Conservation (phyloP, 2,329 filamentous ascomycete genomes). For the Ascochyta lentis region DNA sequence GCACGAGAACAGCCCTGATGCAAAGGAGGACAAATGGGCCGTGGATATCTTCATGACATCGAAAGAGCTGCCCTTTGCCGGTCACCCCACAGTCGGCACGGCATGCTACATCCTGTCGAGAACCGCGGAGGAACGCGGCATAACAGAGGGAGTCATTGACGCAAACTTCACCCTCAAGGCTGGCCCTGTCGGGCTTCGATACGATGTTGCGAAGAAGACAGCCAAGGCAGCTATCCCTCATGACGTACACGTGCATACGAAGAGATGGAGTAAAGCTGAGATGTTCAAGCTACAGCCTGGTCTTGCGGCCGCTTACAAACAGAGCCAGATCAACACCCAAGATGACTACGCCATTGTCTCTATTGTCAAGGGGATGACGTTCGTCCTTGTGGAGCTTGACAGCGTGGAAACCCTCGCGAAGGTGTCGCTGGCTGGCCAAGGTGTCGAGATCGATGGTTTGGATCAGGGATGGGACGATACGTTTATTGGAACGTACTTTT, state of each 20-base stretch:
- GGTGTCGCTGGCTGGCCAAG: conserved; percentile 45
- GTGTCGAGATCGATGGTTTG: conserved; percentile 44
- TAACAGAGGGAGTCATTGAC: conserved; percentile 33
- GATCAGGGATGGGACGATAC: conserved; percentile 61
- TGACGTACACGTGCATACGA: conserved; percentile 55
- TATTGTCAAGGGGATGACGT: conserved; percentile 76
- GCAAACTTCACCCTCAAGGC: conserved; percentile 53
- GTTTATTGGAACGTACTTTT: conserved; percentile 66
- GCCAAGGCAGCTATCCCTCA: conserved; percentile 72
- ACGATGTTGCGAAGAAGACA: conserved; percentile 49
- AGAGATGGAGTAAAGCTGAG: conserved; percentile 29
- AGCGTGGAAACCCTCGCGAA: conserved; percentile 64
- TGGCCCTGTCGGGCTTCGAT: conserved; percentile 54
- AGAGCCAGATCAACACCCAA: conserved; percentile 20
- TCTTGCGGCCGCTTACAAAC: conserved; percentile 34
- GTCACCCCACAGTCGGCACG: conserved; percentile 64
- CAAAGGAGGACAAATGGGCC: conserved; percentile 45
- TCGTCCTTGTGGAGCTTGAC: conserved; percentile 69
- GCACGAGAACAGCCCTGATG: conserved; percentile 44
- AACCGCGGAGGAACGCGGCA: conserved; percentile 28
- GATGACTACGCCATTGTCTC: conserved; percentile 49
- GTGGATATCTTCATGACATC: conserved; percentile 63
- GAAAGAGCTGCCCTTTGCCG: conserved; percentile 63
- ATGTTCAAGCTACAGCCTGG: conserved; percentile 45
- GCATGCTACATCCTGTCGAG: conserved; percentile 55